Base-by-base conservation (phyloP, 805 yeast species). In the Candida qinlingensis region DNA sequence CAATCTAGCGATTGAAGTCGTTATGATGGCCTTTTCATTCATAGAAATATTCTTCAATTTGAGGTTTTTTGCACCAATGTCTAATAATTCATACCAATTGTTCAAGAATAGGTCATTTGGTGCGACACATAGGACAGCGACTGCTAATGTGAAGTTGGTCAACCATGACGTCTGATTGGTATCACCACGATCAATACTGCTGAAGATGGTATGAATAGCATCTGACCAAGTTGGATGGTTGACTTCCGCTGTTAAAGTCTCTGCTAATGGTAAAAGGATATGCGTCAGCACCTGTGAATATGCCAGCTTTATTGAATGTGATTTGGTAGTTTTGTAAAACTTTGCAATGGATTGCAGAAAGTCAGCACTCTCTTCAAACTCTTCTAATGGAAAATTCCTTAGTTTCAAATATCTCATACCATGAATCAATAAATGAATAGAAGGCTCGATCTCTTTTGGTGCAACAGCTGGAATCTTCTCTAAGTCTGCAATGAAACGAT, bases 191-290 rank as follows among this genome's bases (percentile, higher is more conserved):
- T 62, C 65, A 38, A 73, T 74, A 12, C 76, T 78, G 12, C 72
- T 65, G 62, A 77, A 82, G 11, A 92, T 79, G 19, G 73, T 68
- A 26, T 77, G 76, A 46, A 89, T 78, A 0, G 97, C 94, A 38
- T 81, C 87, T 0, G 84, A 82, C 99, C 99, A 94, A 1, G 85
- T 81, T 4, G 99, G 99, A 63, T 92, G 96, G 60, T 94, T 92
- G 0, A 89, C 91, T 62, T 94, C 99, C 0, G 97, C 98, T 0
- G 97, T 88, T 33, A 91, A 73, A 1, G 81, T 74, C 7, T 88
- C 92, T 0, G 97, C 95, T 27, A 94, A 65, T 0, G 97, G 95
- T 38, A 89, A 68, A 3, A 94, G 67, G 28, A 94, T 74, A 46
- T 80, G 83, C 48, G 85, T 76, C 37, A 91, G 72, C 1, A 89